Conservation (phyloP, 2,329 filamentous ascomycete genomes). For the Neonectria ditissima region DNA sequence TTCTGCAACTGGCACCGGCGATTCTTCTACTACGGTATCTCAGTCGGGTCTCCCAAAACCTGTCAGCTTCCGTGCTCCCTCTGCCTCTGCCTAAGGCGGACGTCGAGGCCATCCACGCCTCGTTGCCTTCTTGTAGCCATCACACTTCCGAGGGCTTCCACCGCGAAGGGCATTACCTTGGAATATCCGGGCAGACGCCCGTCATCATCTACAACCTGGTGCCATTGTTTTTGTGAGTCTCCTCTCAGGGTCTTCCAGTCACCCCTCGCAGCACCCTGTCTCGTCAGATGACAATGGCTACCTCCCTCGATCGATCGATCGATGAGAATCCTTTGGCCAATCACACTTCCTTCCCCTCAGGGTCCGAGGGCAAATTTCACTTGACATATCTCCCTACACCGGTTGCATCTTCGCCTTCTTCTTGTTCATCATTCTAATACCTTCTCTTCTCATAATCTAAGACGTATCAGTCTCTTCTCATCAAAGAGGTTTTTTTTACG, state of each 20-base stretch:
- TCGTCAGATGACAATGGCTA: conserved; percentile 42
- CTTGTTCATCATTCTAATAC: conserved; percentile 27
- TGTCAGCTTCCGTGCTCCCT: not conserved
- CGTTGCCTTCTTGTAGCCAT: not conserved
- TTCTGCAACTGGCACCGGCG: not conserved
- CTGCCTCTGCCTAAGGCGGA: not conserved
- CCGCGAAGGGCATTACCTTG: not conserved
- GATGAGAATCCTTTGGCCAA: conserved; percentile 39
- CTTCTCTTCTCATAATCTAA: not conserved
- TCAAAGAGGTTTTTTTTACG: not conserved
- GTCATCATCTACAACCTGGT: not conserved
- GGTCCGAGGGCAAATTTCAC: conserved; percentile 21
- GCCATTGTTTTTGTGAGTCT: conserved; percentile 30
- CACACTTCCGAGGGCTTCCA: not conserved
- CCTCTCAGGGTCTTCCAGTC: conserved; percentile 19
- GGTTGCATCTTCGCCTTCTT: conserved; percentile 6
- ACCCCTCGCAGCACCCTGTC: conserved; percentile 25
- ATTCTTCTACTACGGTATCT: not conserved
- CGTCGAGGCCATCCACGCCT: not conserved
- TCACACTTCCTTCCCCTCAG: conserved; percentile 26
- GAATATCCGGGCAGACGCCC: too few relatives aligned
- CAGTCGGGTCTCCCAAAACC: not conserved
- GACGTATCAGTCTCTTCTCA: not conserved
- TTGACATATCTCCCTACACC: conserved; percentile 2
- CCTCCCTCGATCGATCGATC: conserved; percentile 51